These are phyloP conservation scores for Coemansia sp. DNA, from an alignment of 192 early-diverging fungal species.

Conservation along the genomic window DNA sequence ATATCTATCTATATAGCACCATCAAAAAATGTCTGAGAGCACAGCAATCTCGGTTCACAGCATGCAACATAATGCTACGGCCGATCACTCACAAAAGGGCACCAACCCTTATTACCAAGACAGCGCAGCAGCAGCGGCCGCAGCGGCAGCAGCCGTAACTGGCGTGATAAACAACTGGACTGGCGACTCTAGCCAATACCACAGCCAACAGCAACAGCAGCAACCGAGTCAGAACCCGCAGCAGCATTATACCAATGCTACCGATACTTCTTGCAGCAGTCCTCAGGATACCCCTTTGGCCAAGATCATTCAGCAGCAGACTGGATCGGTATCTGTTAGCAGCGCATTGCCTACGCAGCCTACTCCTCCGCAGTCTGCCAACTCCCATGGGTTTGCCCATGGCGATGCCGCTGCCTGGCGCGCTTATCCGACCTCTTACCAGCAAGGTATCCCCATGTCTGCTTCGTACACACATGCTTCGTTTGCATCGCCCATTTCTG, in stretches of 20 bases:
- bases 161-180: slow-evolving; percentile 5
- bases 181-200: slow-evolving; percentile 1
- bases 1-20: slow-evolving; percentile 4
- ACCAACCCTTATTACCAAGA: slow-evolving; percentile 12
- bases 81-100: slow-evolving; percentile 19
- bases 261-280: slow-evolving; percentile 43
- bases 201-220: slow-evolving; percentile 8
- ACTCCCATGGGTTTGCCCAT: slow-evolving; percentile 30
- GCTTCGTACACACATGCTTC: slow-evolving; percentile 20
- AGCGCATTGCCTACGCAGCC: slow-evolving; percentile 24
- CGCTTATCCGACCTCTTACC: slow-evolving; percentile 22
- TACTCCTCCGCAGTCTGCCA: slow-evolving; percentile 45
- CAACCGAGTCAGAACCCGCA: slow-evolving; percentile 11
- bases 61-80: slow-evolving; percentile 18
- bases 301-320: slow-evolving; percentile 48
- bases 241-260: slow-evolving; percentile 15
- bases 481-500: slow-evolving; percentile 34
- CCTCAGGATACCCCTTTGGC: slow-evolving; percentile 42
- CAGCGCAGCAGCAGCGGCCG: slow-evolving; percentile 2
- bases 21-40: slow-evolving; percentile 3
- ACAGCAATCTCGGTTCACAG: slow-evolving; percentile 11
- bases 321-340: slow-evolving; percentile 8
- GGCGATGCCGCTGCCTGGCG: slow-evolving; percentile 28
- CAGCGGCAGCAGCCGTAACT: neutral
- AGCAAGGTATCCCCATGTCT: slow-evolving; percentile 21